Conservation (phyloP, 1,284 basidiomycete genomes). For the Pyrrhoderma lamaoense region DNA sequence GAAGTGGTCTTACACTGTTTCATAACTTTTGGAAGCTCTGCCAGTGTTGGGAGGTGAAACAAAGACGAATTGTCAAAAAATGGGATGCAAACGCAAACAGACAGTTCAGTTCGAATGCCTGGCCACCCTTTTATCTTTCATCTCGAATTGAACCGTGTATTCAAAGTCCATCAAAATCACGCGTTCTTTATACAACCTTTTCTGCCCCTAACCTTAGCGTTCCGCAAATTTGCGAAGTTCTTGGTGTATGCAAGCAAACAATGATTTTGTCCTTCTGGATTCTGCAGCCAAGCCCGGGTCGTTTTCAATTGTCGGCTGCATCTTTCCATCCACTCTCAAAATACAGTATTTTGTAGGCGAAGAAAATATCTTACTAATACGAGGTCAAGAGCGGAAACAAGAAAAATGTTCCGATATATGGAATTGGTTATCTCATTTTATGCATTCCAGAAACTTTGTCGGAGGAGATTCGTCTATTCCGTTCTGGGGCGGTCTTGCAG, state of each 20-base stretch:
- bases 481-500: slow-evolving; percentile 75
- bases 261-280: slow-evolving; percentile 65
- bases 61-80: slow-evolving; percentile 30
- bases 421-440: slow-evolving; percentile 66
- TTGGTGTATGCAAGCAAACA: slow-evolving; percentile 48
- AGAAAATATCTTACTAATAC: slow-evolving; percentile 28
- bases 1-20: slow-evolving; percentile 57
- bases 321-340: slow-evolving; percentile 43
- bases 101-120: slow-evolving; percentile 24
- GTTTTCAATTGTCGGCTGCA: slow-evolving; percentile 60
- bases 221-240: slow-evolving; percentile 47
- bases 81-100: slow-evolving; percentile 35
- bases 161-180: slow-evolving; percentile 22
- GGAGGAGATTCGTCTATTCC: slow-evolving; percentile 48
- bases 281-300: slow-evolving; percentile 69
- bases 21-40: slow-evolving; percentile 67
- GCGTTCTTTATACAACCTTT: slow-evolving; percentile 25
- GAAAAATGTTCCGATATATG: slow-evolving; percentile 36
- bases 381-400: slow-evolving; percentile 18
- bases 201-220: slow-evolving; percentile 36
- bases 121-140: slow-evolving; percentile 36
- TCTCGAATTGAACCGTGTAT: too few relatives aligned
- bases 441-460: slow-evolving; percentile 40
- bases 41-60: slow-evolving; percentile 38
- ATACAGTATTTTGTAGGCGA: slow-evolving; percentile 55